A percentile compares a stretch with the other conserved stretches of the same genome.
Conservation (phyloP, 371 early-diverging fungal genomes). For the Phascolomyces articulosus region DNA sequence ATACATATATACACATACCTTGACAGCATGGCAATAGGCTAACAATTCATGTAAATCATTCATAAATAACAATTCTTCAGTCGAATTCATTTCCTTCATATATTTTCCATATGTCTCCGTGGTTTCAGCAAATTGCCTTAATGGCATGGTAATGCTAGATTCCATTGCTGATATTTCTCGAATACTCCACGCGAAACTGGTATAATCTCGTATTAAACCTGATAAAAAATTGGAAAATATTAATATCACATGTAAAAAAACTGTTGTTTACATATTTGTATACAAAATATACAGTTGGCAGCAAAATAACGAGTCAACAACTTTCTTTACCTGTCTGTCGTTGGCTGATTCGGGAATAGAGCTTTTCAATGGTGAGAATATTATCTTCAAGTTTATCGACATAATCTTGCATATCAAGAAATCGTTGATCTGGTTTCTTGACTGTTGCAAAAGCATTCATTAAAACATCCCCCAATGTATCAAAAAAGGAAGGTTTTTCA, state of each 20-base stretch:
- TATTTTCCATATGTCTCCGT: conserved; percentile 65
- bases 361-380: conserved; percentile 73
- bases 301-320: neutral
- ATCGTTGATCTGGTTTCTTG: conserved; percentile 86
- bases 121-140: conserved; percentile 77
- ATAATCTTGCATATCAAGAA: conserved; percentile 77
- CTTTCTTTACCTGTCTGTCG: conserved; percentile 52
- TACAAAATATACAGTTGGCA: no score
- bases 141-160: conserved; percentile 75
- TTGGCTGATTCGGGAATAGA: conserved; percentile 77
- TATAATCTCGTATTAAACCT: conserved; percentile 79
- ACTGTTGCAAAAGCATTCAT: conserved; percentile 87
- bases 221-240: neutral
- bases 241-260: neutral
- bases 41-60: conserved; percentile 86
- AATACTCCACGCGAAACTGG: conserved; percentile 75
- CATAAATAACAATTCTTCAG: conserved; percentile 79
- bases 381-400: conserved; percentile 87
- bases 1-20: no score
- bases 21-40: conserved; percentile 84
- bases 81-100: conserved; percentile 61
- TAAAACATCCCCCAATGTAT: conserved; percentile 79
- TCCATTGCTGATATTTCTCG: conserved; percentile 82
- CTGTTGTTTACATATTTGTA: no score
- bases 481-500: conserved; percentile 40